A percentile compares a stretch with the other conserved stretches of the same genome.
Conservation (phyloP, 2,329 filamentous ascomycete genomes). For the Clonostachys rhizophaga region DNA sequence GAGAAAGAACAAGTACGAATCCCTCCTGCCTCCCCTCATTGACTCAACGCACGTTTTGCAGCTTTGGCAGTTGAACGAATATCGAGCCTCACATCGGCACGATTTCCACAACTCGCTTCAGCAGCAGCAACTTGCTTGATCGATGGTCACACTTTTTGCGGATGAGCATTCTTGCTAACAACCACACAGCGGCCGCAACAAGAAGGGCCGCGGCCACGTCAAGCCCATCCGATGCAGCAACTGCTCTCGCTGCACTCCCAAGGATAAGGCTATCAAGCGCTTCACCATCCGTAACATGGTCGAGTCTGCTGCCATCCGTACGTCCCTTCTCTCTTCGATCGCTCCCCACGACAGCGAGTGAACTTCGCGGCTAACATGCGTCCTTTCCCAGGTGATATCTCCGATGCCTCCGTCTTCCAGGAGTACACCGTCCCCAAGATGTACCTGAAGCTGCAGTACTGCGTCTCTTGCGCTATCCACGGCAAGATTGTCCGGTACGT, state of each 20-base stretch:
- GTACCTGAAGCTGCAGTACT: constrained; percentile 99
- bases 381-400: constrained; percentile 84
- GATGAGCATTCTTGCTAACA: constrained; percentile 10
- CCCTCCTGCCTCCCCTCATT: constrained; percentile 1
- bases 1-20: constrained; percentile 62
- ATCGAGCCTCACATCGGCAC: no score
- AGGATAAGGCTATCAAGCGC: constrained; percentile 99
- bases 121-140: background rate
- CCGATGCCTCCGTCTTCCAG: constrained; percentile 96
- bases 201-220: constrained; percentile 99
- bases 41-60: no score
- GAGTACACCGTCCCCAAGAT: constrained; percentile 99
- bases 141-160: background rate
- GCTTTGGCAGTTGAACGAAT: no score
- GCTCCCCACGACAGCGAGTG: constrained; percentile 3
- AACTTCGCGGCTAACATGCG: background rate
- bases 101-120: background rate
- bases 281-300: constrained; percentile 99
- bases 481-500: constrained; percentile 99
- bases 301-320: constrained; percentile 99
- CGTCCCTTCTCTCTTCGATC: constrained; percentile 32
- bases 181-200: constrained; percentile 82
- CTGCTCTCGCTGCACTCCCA: constrained; percentile 83
- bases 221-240: constrained; percentile 89
- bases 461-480: constrained; percentile 99